phyloP scores from a whole-genome alignment of 331 rosid genomes.

The Rosa hybrid region DNA sequence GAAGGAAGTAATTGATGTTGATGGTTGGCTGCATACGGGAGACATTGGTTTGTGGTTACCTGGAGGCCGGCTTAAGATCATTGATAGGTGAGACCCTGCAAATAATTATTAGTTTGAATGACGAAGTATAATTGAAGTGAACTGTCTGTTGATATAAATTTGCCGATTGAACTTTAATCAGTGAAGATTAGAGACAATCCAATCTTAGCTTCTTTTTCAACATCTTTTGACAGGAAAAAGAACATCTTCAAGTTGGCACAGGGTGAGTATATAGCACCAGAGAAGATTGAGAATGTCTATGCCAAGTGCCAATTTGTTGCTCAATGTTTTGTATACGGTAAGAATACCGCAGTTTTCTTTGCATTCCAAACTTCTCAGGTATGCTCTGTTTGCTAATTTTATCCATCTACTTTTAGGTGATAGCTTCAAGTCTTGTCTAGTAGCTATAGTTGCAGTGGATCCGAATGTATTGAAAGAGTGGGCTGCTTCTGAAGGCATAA shows the following conservation, averaged over 20 bases:
- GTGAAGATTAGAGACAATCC: not conserved
- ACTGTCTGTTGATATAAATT: not conserved
- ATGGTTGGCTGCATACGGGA: conserved; percentile 96
- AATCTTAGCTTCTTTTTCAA: not conserved
- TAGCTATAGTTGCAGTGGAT: conserved; percentile 81
- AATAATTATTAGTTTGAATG: not conserved
- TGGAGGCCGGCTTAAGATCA: conserved; percentile 90
- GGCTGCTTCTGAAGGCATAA: conserved; percentile 81
- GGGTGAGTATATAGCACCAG: conserved; percentile 99
- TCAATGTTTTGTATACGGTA: conserved; percentile 90
- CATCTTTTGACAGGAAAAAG: conserved; percentile 64
- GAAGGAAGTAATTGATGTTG: conserved; percentile 87
- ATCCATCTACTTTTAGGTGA: conserved; percentile 53
- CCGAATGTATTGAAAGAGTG: conserved; percentile 71
- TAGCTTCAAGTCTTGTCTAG: conserved; percentile 84
- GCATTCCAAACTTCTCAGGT: not conserved
- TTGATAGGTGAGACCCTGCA: conserved; percentile 72
- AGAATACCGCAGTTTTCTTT: conserved; percentile 23
- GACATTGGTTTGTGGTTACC: conserved; percentile 88
- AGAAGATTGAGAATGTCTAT: conserved; percentile 92
- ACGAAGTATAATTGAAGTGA: not conserved
- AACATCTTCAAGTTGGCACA: conserved; percentile 99
- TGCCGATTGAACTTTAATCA: not conserved
- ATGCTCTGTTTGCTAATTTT: not conserved
- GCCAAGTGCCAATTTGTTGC: conserved; percentile 81